These are phyloP conservation scores for Mimosa bimucronata DNA, from an alignment of 306 rosid genomes.

Conservation along the genomic window DNA sequence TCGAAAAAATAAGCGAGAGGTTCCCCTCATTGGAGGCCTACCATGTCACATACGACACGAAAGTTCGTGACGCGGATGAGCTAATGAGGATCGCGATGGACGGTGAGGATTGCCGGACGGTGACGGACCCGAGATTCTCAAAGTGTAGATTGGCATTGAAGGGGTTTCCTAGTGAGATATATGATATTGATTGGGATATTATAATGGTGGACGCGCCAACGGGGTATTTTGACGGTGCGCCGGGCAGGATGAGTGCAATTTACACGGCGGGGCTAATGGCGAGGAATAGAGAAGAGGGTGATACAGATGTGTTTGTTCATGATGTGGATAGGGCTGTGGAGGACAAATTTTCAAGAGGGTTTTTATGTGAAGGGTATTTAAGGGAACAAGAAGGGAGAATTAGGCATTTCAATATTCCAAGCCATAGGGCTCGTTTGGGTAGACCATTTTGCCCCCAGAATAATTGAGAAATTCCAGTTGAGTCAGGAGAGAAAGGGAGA, in stretches of 20 bases:
- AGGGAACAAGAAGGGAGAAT: slow-evolving; percentile 78
- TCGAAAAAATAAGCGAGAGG: slow-evolving; percentile 51
- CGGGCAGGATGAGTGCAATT: slow-evolving; percentile 90
- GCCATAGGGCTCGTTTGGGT: slow-evolving; percentile 63
- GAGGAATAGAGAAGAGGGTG: slow-evolving; percentile 78
- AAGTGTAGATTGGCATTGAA: slow-evolving; percentile 69
- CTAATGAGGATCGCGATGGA: slow-evolving; percentile 51
- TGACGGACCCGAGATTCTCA: slow-evolving; percentile 73
- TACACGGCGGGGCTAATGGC: slow-evolving; percentile 93
- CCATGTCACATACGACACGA: slow-evolving; percentile 80
- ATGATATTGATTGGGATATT: slow-evolving; percentile 84
- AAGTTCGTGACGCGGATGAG: slow-evolving; percentile 65
- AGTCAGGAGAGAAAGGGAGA: neutral
- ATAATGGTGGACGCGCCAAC: slow-evolving; percentile 99
- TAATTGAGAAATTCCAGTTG: neutral
- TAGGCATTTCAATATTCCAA: slow-evolving; percentile 81
- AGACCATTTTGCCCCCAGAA: slow-evolving; percentile 71
- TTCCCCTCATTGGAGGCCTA: slow-evolving; percentile 65
- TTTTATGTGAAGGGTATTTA: slow-evolving; percentile 81
- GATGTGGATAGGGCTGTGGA: slow-evolving; percentile 87
- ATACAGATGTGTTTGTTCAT: slow-evolving; percentile 86
- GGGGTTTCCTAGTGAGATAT: slow-evolving; percentile 69
- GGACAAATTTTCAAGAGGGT: slow-evolving; percentile 69
- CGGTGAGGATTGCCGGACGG: slow-evolving; percentile 58
- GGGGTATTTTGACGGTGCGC: slow-evolving; percentile 73